Conservation (phyloP, 2,329 filamentous ascomycete species). For the Monosporascus ibericus region DNA sequence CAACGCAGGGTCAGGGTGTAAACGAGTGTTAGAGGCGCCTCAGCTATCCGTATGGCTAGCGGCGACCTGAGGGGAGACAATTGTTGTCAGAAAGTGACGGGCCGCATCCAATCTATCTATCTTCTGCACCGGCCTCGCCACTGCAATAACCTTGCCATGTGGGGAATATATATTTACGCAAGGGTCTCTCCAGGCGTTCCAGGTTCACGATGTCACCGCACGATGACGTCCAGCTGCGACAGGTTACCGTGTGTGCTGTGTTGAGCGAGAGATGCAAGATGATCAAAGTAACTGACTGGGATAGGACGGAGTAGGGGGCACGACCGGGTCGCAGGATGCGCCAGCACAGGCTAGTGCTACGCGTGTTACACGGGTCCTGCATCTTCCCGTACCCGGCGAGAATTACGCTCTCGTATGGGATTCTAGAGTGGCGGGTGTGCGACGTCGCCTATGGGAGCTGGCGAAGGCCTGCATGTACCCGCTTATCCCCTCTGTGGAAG, state of each 20-base stretch:
- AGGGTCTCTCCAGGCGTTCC: slow-evolving; percentile 11
- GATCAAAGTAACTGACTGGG: slow-evolving; percentile 7
- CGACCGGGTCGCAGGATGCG: slow-evolving; percentile 3
- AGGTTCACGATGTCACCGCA: slow-evolving; percentile 3
- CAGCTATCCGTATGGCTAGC: slow-evolving; percentile 9
- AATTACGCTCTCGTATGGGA: slow-evolving; percentile 24
- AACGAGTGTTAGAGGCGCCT: slow-evolving; percentile 18
- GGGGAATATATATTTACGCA: slow-evolving; percentile 17
- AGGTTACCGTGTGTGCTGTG: slow-evolving; percentile 6
- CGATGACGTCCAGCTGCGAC: slow-evolving; percentile 17
- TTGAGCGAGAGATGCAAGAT: slow-evolving; percentile 4
- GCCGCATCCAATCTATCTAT: slow-evolving; percentile 6
- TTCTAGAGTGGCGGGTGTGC: slow-evolving; percentile 9
- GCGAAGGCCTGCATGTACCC: slow-evolving; percentile 19
- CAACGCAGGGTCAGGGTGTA: not conserved
- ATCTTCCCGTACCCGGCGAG: slow-evolving; percentile 24
- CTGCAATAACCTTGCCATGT: slow-evolving; percentile 17
- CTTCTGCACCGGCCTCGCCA: slow-evolving; percentile 7
- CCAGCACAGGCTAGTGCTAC: slow-evolving; percentile 12
- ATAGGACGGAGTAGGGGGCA: slow-evolving; percentile 10
- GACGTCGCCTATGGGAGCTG: slow-evolving; percentile 14
- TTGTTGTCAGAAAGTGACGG: slow-evolving; percentile 7
- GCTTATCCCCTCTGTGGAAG: slow-evolving; percentile 10
- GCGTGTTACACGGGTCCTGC: slow-evolving; percentile 22
- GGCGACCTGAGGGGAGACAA: slow-evolving; percentile 9